These are phyloP conservation scores for Aethionema arabicum DNA, from an alignment of 345 rosid genomes.

Conservation along the genomic window DNA sequence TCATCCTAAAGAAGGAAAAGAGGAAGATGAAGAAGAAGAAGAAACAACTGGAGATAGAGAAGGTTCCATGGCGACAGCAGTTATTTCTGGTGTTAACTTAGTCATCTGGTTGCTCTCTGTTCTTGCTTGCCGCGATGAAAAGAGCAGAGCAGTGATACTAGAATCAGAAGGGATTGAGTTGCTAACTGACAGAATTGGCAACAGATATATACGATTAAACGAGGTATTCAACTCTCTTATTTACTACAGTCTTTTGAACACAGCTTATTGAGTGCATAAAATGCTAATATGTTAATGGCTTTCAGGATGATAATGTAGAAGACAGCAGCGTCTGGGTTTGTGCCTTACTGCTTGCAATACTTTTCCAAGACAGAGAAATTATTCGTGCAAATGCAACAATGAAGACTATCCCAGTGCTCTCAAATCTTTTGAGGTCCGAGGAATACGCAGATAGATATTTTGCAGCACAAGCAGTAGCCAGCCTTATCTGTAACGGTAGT, in stretches of 20 bases:
- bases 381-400: constrained; percentile 82
- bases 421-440: constrained; percentile 90
- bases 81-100: constrained; percentile 70
- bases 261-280: not conserved
- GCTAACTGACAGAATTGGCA: constrained; percentile 71
- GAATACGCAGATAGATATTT: constrained; percentile 85
- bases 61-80: constrained; percentile 45
- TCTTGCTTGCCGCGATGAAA: constrained; percentile 88
- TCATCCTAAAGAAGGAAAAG: constrained; percentile 39
- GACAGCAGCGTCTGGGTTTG: constrained; percentile 94
- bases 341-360: constrained; percentile 85
- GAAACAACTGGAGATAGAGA: constrained; percentile 51
- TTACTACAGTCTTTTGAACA: too few species aligned
- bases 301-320: constrained; percentile 83
- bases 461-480: constrained; percentile 93
- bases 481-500: constrained; percentile 97
- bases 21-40: constrained; percentile 43
- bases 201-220: constrained; percentile 53
- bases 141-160: constrained; percentile 72
- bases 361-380: constrained; percentile 97
- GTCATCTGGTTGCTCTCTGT: constrained; percentile 90
- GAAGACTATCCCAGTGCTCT: constrained; percentile 85
- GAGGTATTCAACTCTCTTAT: constrained; percentile 54
- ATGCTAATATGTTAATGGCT: constrained; percentile 25
- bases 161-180: constrained; percentile 92